Percentiles rank a stretch among this genome's conserved stretches.
Evolutionary conservation across 2,329 filamentous ascomycete genomes (phyloP).

Genomic region (Alternaria solani): DNA sequence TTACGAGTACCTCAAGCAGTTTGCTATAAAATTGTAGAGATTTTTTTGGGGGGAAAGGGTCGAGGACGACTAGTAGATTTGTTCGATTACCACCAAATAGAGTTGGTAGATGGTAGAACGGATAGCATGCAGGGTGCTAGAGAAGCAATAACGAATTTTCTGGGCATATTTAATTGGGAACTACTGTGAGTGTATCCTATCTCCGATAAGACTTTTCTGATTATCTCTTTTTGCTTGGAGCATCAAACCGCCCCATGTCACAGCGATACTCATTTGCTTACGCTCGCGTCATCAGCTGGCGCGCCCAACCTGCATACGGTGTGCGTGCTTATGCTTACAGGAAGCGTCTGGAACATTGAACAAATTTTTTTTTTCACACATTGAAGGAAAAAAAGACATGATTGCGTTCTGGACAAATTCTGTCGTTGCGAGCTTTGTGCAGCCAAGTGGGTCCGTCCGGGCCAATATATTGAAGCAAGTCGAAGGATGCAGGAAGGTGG

Average conservation of each 20-base stretch:
- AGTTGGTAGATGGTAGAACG: not conserved
- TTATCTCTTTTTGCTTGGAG: not conserved
- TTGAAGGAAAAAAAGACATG: too few species aligned
- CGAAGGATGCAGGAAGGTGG: not conserved
- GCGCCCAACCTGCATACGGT: not conserved
- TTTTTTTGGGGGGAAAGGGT: too few species aligned
- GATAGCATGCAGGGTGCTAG: not conserved
- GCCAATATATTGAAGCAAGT: not conserved
- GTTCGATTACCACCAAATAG: not conserved
- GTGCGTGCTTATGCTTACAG: constrained; percentile 1
- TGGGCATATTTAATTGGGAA: not conserved
- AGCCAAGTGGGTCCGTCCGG: not conserved
- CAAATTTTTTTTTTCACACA: not conserved
- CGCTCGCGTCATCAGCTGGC: not conserved
- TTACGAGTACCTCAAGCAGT: constrained; percentile 84
- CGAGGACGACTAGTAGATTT: not conserved
- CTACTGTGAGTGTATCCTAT: not conserved
- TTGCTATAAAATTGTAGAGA: constrained; percentile 65
- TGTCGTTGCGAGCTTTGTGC: too few species aligned
- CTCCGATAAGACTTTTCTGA: not conserved
- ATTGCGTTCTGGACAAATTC: too few species aligned
- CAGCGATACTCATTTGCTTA: not conserved
- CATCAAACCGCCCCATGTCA: not conserved
- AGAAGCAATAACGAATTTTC: not conserved
- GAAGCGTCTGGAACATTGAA: not conserved